Percentiles rank a stretch among this genome's conserved stretches.
Conservation (phyloP, 176 grass and related monocot species). For the Carex pumila region DNA sequence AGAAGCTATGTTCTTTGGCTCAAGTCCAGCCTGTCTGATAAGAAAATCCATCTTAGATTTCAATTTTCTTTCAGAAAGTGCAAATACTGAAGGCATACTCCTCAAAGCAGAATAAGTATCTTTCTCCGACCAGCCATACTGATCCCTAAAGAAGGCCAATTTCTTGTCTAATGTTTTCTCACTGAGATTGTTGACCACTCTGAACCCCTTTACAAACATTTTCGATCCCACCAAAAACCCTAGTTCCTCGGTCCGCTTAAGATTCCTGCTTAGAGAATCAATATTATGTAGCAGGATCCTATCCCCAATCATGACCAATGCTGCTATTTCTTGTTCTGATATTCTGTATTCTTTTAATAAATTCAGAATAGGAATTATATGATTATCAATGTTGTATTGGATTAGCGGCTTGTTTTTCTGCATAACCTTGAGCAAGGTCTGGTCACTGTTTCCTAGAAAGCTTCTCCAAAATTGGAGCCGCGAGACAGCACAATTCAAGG, state of each 20-base stretch:
- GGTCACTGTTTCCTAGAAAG: conserved; percentile 4
- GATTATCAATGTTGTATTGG: background rate
- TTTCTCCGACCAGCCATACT: background rate
- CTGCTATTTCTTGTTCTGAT: background rate
- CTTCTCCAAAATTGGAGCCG: conserved; percentile 22
- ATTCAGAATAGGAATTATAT: background rate
- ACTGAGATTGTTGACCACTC: background rate
- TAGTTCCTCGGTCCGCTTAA: background rate
- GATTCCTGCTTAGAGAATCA: background rate
- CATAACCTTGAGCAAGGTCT: background rate
- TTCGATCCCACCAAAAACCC: background rate
- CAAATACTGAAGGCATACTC: background rate
- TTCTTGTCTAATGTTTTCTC: background rate
- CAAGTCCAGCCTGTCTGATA: background rate
- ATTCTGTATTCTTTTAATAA: background rate
- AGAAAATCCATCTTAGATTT: conserved; percentile 19
- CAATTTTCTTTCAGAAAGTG: background rate
- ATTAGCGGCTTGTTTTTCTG: background rate
- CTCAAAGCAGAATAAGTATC: background rate
- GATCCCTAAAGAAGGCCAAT: background rate
- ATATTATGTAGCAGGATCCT: background rate
- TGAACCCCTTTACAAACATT: background rate
- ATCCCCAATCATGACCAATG: background rate
- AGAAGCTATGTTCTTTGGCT: background rate
- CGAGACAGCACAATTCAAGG: background rate